These are phyloP conservation scores for Mycena polygramma DNA, from an alignment of 768 basidiomycete genomes.

Conservation along the genomic window DNA sequence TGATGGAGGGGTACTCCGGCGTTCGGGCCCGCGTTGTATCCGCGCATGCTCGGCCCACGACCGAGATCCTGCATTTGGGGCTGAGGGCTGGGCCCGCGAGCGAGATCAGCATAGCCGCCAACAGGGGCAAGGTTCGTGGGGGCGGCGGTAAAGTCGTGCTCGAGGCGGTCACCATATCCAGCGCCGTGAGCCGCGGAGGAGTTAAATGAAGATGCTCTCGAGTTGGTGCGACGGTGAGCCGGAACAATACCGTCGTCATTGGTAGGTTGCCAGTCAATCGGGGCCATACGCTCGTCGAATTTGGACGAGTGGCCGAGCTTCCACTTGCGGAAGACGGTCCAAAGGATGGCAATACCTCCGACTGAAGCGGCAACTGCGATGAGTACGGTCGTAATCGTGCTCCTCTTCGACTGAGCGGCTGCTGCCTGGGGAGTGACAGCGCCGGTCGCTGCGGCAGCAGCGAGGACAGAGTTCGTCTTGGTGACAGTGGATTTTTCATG, in stretches of 20 bases:
- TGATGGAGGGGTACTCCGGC: slow-evolving; percentile 74
- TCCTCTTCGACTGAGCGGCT: slow-evolving; percentile 48
- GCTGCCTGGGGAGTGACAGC: slow-evolving; percentile 40
- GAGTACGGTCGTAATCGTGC: slow-evolving; percentile 69
- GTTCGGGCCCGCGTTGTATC: slow-evolving; percentile 44
- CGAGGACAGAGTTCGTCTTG: slow-evolving; percentile 39
- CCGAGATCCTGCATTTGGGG: slow-evolving; percentile 73
- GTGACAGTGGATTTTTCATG: slow-evolving; percentile 38
- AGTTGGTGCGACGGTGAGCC: slow-evolving; percentile 65
- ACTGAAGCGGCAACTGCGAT: slow-evolving; percentile 78
- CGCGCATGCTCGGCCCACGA: slow-evolving; percentile 60
- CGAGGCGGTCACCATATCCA: slow-evolving; percentile 58
- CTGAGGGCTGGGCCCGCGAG: slow-evolving; percentile 79
- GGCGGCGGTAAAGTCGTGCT: slow-evolving; percentile 85
- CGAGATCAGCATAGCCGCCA: slow-evolving; percentile 86
- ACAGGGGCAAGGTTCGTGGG: slow-evolving; percentile 69
- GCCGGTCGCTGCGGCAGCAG: slow-evolving; percentile 45
- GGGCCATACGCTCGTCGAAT: slow-evolving; percentile 88
- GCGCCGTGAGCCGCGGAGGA: slow-evolving; percentile 60
- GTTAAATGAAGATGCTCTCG: slow-evolving; percentile 79
- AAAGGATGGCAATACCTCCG: slow-evolving; percentile 78
- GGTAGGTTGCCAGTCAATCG: slow-evolving; percentile 90
- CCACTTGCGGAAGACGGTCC: slow-evolving; percentile 95
- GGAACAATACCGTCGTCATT: slow-evolving; percentile 61
- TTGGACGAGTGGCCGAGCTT: slow-evolving; percentile 85